Conservation (phyloP, 2,329 filamentous ascomycete genomes). For the Aspergillus ochraceus region DNA sequence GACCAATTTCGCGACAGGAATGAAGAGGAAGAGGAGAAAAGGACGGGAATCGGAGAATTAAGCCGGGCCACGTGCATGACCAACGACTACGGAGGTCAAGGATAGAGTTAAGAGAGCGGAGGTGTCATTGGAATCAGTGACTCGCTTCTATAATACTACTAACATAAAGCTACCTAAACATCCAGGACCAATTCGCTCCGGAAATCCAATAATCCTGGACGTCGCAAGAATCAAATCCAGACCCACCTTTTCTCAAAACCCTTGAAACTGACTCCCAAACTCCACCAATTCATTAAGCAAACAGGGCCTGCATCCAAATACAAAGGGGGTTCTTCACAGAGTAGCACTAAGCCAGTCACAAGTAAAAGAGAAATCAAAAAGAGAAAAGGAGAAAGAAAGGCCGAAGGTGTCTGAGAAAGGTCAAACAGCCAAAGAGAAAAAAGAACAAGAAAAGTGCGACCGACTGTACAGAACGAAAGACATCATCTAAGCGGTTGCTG, state of each 20-base stretch:
- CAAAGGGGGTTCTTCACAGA: not conserved
- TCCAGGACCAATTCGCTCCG: not conserved
- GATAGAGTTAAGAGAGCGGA: too few species aligned
- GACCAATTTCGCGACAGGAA: too few species aligned
- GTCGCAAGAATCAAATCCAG: not conserved
- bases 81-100: not conserved
- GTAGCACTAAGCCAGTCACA: not conserved
- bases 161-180: not conserved
- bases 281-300: slow-evolving; percentile 11
- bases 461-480: not conserved
- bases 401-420: not conserved
- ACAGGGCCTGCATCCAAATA: slow-evolving; percentile 3
- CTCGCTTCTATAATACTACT: not conserved
- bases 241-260: slow-evolving; percentile 11
- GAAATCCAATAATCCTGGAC: not conserved
- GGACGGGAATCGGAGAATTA: not conserved
- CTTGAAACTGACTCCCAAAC: slow-evolving; percentile 7
- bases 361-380: not conserved
- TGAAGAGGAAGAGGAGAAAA: not conserved
- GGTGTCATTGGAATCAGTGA: not conserved
- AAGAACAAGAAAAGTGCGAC: not conserved
- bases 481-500: slow-evolving; percentile 22
- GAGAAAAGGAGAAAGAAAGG: not conserved
- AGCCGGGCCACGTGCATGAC: not conserved
- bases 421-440: slow-evolving; percentile 1